Evolutionary conservation across 1,139 yeast species (phyloP).

Genomic region (Protomyces pachydermus): DNA sequence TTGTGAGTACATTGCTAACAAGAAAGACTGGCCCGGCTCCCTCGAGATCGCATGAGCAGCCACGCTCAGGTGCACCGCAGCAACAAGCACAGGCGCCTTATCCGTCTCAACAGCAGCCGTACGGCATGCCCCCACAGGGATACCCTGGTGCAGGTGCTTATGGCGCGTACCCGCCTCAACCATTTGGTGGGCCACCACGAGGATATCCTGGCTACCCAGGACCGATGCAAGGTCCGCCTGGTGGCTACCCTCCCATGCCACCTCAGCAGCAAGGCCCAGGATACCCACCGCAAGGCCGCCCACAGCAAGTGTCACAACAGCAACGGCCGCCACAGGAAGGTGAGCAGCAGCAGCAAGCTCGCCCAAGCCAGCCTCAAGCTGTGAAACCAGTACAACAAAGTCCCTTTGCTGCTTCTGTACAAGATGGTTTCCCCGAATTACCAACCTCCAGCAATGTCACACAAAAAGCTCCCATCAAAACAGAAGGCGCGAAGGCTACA

Average conservation of each 20-base stretch:
- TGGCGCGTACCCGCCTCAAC: conserved; percentile 26
- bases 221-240: neutral
- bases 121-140: conserved; percentile 14
- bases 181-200: conserved; percentile 23
- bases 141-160: conserved; percentile 9
- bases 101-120: conserved; percentile 6
- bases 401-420: conserved; percentile 41
- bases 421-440: conserved; percentile 35
- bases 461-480: conserved; percentile 33
- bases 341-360: conserved; percentile 40
- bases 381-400: conserved; percentile 34
- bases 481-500: conserved; percentile 21
- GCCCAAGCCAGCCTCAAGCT: conserved; percentile 44
- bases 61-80: conserved; percentile 1
- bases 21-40: neutral
- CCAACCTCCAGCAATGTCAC: conserved; percentile 29
- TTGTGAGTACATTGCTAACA: neutral
- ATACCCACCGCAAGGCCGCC: conserved; percentile 30
- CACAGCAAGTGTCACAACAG: conserved; percentile 34
- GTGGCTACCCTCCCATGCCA: conserved; percentile 34
- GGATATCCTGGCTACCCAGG: conserved; percentile 32
- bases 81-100: conserved; percentile 17
- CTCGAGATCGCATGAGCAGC: conserved; percentile 1
- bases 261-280: conserved; percentile 35
- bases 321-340: conserved; percentile 29